A percentile compares a stretch with the other conserved stretches of the same genome.
Conservation (phyloP, 495 filamentous ascomycete species). For the Trichoderma parareesei region DNA sequence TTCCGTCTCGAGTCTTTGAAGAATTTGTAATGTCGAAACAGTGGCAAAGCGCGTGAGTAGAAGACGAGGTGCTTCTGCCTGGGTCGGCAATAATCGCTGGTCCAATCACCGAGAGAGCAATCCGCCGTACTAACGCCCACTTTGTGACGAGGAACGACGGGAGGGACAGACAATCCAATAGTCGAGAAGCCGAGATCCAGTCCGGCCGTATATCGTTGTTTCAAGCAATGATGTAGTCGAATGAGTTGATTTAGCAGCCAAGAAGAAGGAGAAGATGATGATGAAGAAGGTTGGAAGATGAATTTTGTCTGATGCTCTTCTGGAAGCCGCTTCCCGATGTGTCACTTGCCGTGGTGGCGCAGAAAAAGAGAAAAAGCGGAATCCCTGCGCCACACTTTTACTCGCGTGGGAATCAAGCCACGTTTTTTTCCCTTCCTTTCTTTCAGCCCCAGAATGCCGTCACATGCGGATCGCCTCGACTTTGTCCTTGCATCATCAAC, state of each 20-base stretch:
- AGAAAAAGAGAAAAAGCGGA: background rate
- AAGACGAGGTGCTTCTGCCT: background rate
- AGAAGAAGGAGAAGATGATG: too few species aligned
- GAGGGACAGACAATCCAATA: too few species aligned
- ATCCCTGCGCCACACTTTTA: background rate
- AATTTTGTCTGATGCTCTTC: background rate
- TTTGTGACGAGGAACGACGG: too few species aligned
- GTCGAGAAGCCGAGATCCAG: too few species aligned
- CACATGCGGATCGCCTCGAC: background rate
- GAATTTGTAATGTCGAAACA: background rate
- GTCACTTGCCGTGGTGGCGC: slow-evolving; percentile 1
- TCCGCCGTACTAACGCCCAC: background rate
- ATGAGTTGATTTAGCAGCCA: too few species aligned
- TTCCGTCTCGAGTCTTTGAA: background rate
- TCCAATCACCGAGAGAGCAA: background rate
- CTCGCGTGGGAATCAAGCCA: background rate
- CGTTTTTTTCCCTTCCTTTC: background rate
- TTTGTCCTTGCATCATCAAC: background rate
- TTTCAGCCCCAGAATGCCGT: background rate
- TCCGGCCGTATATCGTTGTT: too few species aligned
- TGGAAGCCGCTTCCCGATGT: background rate
- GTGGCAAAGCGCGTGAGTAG: slow-evolving; percentile 5
- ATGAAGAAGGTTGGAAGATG: too few species aligned
- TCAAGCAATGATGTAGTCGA: too few species aligned
- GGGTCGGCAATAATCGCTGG: background rate